These are phyloP conservation scores for Globisporangium parvum DNA, from an alignment of 352 stramenopile species.

Conservation along the genomic window DNA sequence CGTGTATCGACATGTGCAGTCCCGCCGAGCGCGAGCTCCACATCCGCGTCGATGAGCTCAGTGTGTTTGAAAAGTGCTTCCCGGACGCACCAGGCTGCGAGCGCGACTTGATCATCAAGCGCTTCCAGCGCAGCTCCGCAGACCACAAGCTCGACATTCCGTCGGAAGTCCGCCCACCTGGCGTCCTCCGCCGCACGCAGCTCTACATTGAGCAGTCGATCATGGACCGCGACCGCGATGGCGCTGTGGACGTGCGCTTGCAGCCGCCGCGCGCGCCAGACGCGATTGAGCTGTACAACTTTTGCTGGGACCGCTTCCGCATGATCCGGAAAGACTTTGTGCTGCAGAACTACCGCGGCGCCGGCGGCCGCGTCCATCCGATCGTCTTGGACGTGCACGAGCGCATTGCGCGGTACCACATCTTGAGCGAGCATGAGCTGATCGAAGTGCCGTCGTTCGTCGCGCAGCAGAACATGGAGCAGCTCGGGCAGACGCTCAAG, in stretches of 20 bases:
- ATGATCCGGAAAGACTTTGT: conserved; percentile 97
- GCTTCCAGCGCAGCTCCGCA: conserved; percentile 81
- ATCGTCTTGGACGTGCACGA: conserved; percentile 92
- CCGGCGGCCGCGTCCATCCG: conserved; percentile 88
- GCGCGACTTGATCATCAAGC: conserved; percentile 78
- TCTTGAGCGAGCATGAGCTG: conserved; percentile 93
- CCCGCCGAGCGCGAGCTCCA: conserved; percentile 74
- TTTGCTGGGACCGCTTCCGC: conserved; percentile 94
- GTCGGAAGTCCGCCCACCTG: conserved; percentile 68
- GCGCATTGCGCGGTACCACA: conserved; percentile 93
- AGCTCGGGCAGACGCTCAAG: conserved; percentile 84
- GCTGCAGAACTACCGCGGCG: conserved; percentile 94
- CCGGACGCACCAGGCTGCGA: conserved; percentile 48
- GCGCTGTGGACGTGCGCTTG: conserved; percentile 56
- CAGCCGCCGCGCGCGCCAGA: conserved; percentile 62
- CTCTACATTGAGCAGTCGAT: conserved; percentile 83
- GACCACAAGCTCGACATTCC: conserved; percentile 85
- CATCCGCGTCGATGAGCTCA: conserved; percentile 82
- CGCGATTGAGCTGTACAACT: conserved; percentile 92
- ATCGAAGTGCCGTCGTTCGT: conserved; percentile 79
- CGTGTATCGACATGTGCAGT: conserved; percentile 84
- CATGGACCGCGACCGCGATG: conserved; percentile 71
- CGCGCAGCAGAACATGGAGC: conserved; percentile 87
- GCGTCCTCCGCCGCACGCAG: conserved; percentile 71
- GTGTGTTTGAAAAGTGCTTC: conserved; percentile 82